Percentiles rank a stretch among this genome's conserved stretches.
Evolutionary conservation across 257 asterid species (phyloP).

Genomic region (Nicotiana tabacum): DNA sequence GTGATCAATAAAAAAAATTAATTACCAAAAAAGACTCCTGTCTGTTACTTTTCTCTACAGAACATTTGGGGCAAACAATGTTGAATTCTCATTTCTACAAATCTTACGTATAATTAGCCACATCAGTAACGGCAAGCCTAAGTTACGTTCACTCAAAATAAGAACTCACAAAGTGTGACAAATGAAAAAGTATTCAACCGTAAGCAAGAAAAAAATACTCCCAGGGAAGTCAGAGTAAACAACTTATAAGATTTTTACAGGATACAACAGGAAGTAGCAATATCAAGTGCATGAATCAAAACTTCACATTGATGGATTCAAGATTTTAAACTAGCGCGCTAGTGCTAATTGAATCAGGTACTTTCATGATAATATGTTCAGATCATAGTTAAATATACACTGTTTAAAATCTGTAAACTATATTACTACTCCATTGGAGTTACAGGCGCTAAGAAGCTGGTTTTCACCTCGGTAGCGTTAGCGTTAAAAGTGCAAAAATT

Average conservation of each 20-base stretch:
- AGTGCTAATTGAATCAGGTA: background rate
- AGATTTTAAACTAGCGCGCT: background rate
- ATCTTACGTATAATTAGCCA: constrained; percentile 13
- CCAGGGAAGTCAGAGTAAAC: background rate
- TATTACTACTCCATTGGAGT: too few relatives aligned
- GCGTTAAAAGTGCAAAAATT: constrained; percentile 41
- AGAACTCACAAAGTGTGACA: too few relatives aligned
- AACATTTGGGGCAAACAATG: constrained; percentile 89
- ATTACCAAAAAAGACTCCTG: constrained; percentile 29
- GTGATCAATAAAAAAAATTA: too few relatives aligned
- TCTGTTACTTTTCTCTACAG: constrained; percentile 72
- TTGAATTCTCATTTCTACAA: constrained; percentile 57
- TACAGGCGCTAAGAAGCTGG: too few relatives aligned
- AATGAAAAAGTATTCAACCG: too few relatives aligned
- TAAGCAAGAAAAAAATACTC: background rate
- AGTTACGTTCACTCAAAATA: background rate
- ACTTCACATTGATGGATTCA: background rate
- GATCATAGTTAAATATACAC: background rate
- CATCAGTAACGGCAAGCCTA: background rate
- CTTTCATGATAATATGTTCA: background rate
- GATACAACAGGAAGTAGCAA: background rate
- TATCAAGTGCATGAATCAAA: background rate
- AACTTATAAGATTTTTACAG: background rate
- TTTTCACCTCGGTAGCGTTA: constrained; percentile 31
- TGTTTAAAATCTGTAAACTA: background rate